A percentile compares a stretch with the other conserved stretches of the same genome.
phyloP scores from a whole-genome alignment of 2,329 filamentous ascomycete species.

The Ophiostoma piceae region DNA sequence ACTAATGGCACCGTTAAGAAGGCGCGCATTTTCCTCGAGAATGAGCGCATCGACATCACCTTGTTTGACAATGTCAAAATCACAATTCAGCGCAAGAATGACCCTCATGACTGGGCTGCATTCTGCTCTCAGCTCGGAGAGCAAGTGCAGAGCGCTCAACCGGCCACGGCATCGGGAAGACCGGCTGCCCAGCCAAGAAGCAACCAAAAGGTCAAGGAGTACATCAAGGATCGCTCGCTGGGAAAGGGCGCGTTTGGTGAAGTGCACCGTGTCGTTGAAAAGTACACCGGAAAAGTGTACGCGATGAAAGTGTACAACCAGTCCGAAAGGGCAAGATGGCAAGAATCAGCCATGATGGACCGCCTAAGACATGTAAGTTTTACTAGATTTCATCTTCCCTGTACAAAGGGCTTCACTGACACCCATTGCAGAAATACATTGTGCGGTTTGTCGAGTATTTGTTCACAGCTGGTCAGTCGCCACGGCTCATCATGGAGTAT shows the following conservation, averaged over 20 bases:
- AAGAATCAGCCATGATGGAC: slow-evolving; percentile 13
- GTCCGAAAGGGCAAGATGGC: slow-evolving; percentile 5
- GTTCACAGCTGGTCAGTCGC: background rate
- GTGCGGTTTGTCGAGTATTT: slow-evolving; percentile 17
- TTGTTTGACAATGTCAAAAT: slow-evolving; percentile 15
- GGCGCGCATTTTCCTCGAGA: slow-evolving; percentile 2
- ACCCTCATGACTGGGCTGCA: background rate
- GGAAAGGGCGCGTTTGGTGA: slow-evolving; percentile 18
- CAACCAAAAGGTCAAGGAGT: slow-evolving; percentile 7
- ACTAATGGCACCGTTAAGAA: slow-evolving; percentile 6
- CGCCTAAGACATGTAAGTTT: slow-evolving; percentile 8
- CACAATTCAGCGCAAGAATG: slow-evolving; percentile 14
- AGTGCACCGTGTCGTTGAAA: slow-evolving; percentile 17
- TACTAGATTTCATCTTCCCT: background rate
- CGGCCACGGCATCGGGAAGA: background rate
- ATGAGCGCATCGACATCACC: slow-evolving; percentile 5
- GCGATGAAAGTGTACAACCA: slow-evolving; percentile 22
- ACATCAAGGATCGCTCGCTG: slow-evolving; percentile 16
- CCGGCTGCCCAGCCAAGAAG: background rate
- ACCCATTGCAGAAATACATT: slow-evolving; percentile 16
- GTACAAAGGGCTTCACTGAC: background rate
- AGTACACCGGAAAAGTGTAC: slow-evolving; percentile 12
- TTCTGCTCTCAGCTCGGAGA: background rate
- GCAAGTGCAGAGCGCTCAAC: background rate
- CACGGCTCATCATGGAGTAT: slow-evolving; percentile 21